These are phyloP conservation scores for Microsporum ferrugineum DNA, from an alignment of 2,329 filamentous ascomycete species.

Conservation along the genomic window DNA sequence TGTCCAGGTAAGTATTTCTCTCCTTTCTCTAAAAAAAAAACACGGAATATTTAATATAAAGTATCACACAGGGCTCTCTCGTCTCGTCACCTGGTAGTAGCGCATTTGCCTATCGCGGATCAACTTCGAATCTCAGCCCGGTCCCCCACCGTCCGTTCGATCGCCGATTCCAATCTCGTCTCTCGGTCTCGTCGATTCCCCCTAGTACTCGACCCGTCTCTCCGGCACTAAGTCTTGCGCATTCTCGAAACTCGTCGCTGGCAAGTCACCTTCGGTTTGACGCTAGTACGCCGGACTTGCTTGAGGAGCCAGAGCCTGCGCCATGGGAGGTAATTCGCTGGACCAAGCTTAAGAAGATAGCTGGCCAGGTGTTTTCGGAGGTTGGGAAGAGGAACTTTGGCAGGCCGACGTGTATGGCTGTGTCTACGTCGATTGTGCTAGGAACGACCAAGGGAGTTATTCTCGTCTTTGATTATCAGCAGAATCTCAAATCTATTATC, in stretches of 20 bases:
- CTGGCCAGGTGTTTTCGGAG: constrained; percentile 83
- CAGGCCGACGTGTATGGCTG: constrained; percentile 73
- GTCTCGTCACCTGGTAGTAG: constrained; percentile 60
- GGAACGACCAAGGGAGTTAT: constrained; percentile 93
- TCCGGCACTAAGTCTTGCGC: constrained; percentile 61
- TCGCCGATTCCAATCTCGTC: constrained; percentile 79
- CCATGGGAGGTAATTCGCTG: constrained; percentile 97
- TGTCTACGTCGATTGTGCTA: constrained; percentile 77
- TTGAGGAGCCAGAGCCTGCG: constrained; percentile 63
- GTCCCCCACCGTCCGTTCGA: constrained; percentile 88
- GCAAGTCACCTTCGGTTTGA: constrained; percentile 55
- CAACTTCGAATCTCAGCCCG: constrained; percentile 55
- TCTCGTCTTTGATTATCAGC: constrained; percentile 93
- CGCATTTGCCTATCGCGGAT: constrained; percentile 54
- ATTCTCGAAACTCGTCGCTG: constrained; percentile 71
- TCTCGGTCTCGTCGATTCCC: constrained; percentile 50
- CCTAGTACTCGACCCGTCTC: constrained; percentile 59
- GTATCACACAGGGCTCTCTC: constrained; percentile 39
- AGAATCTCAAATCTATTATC: constrained; percentile 86
- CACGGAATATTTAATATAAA: not conserved
- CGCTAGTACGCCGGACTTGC: constrained; percentile 44
- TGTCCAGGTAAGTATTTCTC: constrained; percentile 49
- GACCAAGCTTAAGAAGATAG: constrained; percentile 86
- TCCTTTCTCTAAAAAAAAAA: not conserved
- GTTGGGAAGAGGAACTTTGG: constrained; percentile 87